Evolutionary conservation across 2,329 filamentous ascomycete genomes (phyloP).

Genomic region (Ophiostoma ips): DNA sequence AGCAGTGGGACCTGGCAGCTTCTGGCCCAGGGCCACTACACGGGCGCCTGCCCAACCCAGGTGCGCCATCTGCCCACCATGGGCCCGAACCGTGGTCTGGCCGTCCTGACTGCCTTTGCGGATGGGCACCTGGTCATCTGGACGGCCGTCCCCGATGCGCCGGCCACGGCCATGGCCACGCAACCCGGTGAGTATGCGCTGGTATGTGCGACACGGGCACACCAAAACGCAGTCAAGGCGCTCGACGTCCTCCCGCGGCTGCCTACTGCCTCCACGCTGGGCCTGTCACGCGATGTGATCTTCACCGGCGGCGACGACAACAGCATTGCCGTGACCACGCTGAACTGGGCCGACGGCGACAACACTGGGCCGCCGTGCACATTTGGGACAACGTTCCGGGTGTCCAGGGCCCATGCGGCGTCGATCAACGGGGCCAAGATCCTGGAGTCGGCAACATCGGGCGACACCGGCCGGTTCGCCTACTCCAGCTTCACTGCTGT

Average conservation of each 20-base stretch:
- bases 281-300: slow-evolving; percentile 28
- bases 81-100: slow-evolving; percentile 16
- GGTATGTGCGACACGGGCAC: slow-evolving; percentile 21
- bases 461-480: background rate
- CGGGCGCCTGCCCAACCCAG: slow-evolving; percentile 64
- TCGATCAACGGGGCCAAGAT: slow-evolving; percentile 48
- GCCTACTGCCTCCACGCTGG: slow-evolving; percentile 20
- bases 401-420: slow-evolving; percentile 53
- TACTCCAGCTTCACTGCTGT: slow-evolving; percentile 15
- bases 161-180: slow-evolving; percentile 2
- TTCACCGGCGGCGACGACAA: slow-evolving; percentile 84
- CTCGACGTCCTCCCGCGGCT: slow-evolving; percentile 22
- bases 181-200: slow-evolving; percentile 10
- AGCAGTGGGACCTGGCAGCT: slow-evolving; percentile 27
- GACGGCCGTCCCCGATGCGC: slow-evolving; percentile 17
- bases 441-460: slow-evolving; percentile 12
- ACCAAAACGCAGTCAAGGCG: slow-evolving; percentile 71
- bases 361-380: slow-evolving; percentile 4
- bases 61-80: slow-evolving; percentile 27
- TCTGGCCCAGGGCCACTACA: slow-evolving; percentile 45
- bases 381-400: slow-evolving; percentile 16
- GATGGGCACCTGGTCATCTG: slow-evolving; percentile 64
- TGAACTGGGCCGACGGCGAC: slow-evolving; percentile 20
- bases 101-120: slow-evolving; percentile 58
- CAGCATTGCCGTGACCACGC: slow-evolving; percentile 45